Conservation (phyloP, 2,329 filamentous ascomycete genomes). For the Fusarium sp. region DNA sequence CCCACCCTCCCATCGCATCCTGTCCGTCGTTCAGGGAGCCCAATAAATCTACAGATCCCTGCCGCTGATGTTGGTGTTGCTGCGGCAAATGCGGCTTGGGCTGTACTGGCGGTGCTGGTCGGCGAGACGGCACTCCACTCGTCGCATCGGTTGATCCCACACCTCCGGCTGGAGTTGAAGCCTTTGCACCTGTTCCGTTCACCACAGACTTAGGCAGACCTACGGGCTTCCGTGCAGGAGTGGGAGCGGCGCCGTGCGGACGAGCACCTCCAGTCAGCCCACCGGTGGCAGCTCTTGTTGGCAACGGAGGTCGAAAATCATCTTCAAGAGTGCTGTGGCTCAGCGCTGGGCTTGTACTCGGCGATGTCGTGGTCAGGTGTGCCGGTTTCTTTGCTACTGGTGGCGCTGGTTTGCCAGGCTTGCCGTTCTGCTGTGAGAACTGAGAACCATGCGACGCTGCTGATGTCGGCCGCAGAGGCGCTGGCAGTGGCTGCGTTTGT, state of each 20-base stretch:
- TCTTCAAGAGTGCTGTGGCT: constrained; percentile 36
- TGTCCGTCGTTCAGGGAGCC: constrained; percentile 60
- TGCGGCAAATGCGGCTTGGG: constrained; percentile 34
- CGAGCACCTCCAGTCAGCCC: constrained; percentile 18
- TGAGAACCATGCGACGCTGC: constrained; percentile 49
- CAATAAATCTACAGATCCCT: constrained; percentile 52
- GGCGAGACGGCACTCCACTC: constrained; percentile 33
- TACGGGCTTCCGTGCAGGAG: constrained; percentile 42
- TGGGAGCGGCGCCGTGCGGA: constrained; percentile 15
- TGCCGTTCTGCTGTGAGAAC: constrained; percentile 44
- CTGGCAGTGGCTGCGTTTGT: constrained; percentile 43
- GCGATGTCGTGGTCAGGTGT: constrained; percentile 54
- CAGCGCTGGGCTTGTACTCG: constrained; percentile 35
- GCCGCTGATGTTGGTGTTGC: constrained; percentile 44
- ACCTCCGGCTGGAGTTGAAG: constrained; percentile 20
- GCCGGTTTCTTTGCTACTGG: constrained; percentile 71
- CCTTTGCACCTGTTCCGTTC: constrained; percentile 36
- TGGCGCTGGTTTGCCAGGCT: constrained; percentile 56
- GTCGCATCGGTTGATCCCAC: constrained; percentile 2
- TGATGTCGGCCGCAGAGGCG: constrained; percentile 48
- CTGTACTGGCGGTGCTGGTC: constrained; percentile 33
- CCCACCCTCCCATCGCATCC: constrained; percentile 61
- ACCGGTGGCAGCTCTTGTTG: constrained; percentile 36
- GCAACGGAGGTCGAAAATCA: constrained; percentile 41
- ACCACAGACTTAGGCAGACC: constrained; percentile 36